Evolutionary conservation across 2,329 filamentous ascomycete species (phyloP).

Genomic region (Fusarium sororula): DNA sequence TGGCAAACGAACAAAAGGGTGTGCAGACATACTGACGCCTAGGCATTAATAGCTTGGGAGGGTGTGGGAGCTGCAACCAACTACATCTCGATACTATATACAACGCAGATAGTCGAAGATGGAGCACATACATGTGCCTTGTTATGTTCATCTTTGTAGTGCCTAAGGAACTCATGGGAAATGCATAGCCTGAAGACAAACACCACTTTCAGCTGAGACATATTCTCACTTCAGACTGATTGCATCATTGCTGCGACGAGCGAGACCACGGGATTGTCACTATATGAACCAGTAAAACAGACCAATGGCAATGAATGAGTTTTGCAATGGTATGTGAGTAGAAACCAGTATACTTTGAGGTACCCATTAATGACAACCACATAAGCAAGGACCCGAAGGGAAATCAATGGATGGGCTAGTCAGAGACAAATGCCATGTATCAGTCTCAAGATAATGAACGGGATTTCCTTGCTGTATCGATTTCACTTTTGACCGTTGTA

Average conservation of each 20-base stretch:
- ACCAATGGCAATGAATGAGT: neutral
- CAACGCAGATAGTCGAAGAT: neutral
- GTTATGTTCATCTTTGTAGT: neutral
- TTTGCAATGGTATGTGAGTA: neutral
- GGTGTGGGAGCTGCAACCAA: constrained; percentile 3
- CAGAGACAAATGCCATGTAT: neutral
- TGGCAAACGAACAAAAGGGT: neutral
- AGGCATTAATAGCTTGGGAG: neutral
- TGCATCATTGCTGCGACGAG: neutral
- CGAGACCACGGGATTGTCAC: neutral
- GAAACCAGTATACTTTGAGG: neutral
- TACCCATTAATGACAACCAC: neutral
- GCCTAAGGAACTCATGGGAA: neutral
- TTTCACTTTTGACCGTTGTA: neutral
- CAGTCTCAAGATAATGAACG: neutral
- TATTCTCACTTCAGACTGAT: neutral
- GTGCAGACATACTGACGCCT: neutral
- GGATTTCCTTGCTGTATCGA: neutral
- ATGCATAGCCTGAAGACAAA: neutral
- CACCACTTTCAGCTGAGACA: neutral
- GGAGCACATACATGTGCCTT: neutral
- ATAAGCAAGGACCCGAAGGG: neutral
- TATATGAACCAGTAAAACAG: neutral
- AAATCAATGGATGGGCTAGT: no score
- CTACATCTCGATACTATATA: neutral